Conservation (phyloP, 805 yeast species). For the Zygoascus bituminiphila region DNA sequence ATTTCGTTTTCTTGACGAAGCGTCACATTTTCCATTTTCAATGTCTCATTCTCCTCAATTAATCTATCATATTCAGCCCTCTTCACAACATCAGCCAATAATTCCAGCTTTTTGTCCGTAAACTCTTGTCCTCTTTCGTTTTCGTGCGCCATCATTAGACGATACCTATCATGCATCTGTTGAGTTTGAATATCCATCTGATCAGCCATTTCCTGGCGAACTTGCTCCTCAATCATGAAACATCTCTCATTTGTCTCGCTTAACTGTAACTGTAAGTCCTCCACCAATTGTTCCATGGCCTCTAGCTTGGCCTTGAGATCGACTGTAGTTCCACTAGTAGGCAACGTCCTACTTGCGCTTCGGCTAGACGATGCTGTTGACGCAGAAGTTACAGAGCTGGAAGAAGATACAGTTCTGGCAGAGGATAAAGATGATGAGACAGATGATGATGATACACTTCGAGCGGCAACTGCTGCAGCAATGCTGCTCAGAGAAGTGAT, state of each 20-base stretch:
- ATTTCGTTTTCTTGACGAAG: constrained; percentile 2
- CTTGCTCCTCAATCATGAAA: constrained; percentile 16
- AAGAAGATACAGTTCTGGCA: neutral
- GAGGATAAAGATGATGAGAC: neutral
- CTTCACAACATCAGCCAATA: constrained; percentile 1
- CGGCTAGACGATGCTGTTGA: neutral
- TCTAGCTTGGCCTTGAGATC: neutral
- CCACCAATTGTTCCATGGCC: constrained; percentile 14
- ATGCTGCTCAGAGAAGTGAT: constrained; percentile 11
- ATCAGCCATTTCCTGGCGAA: constrained; percentile 25
- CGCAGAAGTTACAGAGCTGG: constrained; percentile 1
- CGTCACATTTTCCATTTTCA: constrained; percentile 3
- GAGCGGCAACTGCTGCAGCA: constrained; percentile 5
- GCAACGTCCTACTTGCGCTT: neutral
- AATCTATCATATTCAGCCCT: constrained; percentile 4
- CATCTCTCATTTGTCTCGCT: constrained; percentile 9
- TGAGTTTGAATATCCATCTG: constrained; percentile 23
- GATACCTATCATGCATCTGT: constrained; percentile 22
- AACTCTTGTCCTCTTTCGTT: constrained; percentile 12
- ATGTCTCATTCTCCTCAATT: constrained; percentile 5
- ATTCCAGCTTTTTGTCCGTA: constrained; percentile 19
- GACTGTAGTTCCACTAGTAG: neutral
- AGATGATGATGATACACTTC: neutral
- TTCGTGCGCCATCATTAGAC: constrained; percentile 18
- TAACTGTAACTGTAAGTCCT: constrained; percentile 14